Conservation (phyloP, 2,329 filamentous ascomycete species). For the Colletotrichum plurivorum region DNA sequence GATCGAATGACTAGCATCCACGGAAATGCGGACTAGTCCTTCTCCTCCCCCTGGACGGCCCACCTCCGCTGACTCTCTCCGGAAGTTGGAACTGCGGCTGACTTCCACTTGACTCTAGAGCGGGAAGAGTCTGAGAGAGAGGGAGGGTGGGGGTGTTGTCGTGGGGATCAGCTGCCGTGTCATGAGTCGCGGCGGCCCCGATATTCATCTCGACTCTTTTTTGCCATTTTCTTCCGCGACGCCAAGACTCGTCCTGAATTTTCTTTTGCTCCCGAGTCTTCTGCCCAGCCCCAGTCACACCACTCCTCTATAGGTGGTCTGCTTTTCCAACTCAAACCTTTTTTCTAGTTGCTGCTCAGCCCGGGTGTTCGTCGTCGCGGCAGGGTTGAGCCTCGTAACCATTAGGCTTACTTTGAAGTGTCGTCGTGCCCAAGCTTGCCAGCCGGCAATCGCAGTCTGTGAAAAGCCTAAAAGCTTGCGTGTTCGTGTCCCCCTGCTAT, state of each 20-base stretch:
- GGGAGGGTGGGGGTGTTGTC: background rate
- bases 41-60: background rate
- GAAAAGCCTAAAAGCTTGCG: constrained; percentile 3
- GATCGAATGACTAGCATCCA: background rate
- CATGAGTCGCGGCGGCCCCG: constrained; percentile 33
- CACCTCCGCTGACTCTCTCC: constrained; percentile 24
- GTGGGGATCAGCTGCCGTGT: background rate
- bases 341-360: background rate
- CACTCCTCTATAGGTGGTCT: constrained; percentile 1
- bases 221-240: background rate
- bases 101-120: background rate
- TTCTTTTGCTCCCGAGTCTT: constrained; percentile 1
- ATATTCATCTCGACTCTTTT: constrained; percentile 9
- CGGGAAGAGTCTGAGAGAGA: background rate
- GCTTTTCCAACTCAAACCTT: constrained; percentile 9
- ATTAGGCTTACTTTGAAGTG: background rate
- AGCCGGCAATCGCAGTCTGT: background rate
- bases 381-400: constrained; percentile 18
- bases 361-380: background rate
- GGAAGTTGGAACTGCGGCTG: constrained; percentile 16
- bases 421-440: background rate
- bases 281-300: constrained; percentile 24
- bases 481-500: background rate
- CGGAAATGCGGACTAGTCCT: constrained; percentile 1
- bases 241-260: constrained; percentile 15